Percentiles rank a stretch among this genome's conserved stretches.
phyloP scores from a whole-genome alignment of 345 rosid species.

The Physaria fendleri region DNA sequence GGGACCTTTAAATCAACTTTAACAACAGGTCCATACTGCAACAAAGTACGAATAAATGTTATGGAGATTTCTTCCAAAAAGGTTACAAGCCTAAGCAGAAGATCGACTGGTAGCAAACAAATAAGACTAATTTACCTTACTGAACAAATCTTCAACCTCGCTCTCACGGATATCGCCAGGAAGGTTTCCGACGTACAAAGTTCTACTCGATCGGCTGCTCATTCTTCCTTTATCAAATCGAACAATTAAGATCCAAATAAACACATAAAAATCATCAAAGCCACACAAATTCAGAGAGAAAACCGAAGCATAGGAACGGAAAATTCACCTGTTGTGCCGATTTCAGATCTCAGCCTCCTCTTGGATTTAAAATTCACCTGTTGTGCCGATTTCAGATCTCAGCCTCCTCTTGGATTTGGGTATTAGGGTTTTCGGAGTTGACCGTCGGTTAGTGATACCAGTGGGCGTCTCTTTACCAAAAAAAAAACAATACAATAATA shows the following conservation, averaged over 20 bases:
- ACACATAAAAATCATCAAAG: neutral
- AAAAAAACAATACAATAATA: no score
- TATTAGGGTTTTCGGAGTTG: conserved; percentile 1
- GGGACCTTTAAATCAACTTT: conserved; percentile 89
- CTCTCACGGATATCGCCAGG: conserved; percentile 87
- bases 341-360: conserved; percentile 11
- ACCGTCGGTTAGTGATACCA: no score
- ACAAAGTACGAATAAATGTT: neutral
- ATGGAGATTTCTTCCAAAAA: neutral
- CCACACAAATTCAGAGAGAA: neutral
- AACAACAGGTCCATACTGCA: conserved; percentile 83
- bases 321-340: conserved; percentile 8
- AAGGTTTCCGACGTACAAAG: conserved; percentile 87
- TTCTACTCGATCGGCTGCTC: conserved; percentile 82
- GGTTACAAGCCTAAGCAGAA: neutral
- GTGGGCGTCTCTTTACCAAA: no score
- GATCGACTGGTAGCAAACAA: neutral
- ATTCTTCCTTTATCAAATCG: conserved; percentile 30
- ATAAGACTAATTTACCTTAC: conserved; percentile 43
- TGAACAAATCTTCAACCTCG: conserved; percentile 89
- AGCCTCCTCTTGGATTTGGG: no score
- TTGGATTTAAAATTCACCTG: no score
- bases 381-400: no score
- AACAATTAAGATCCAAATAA: neutral
- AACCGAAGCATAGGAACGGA: neutral